Conservation (phyloP, 352 stramenopile genomes). For the Globisporangium barbulae region DNA sequence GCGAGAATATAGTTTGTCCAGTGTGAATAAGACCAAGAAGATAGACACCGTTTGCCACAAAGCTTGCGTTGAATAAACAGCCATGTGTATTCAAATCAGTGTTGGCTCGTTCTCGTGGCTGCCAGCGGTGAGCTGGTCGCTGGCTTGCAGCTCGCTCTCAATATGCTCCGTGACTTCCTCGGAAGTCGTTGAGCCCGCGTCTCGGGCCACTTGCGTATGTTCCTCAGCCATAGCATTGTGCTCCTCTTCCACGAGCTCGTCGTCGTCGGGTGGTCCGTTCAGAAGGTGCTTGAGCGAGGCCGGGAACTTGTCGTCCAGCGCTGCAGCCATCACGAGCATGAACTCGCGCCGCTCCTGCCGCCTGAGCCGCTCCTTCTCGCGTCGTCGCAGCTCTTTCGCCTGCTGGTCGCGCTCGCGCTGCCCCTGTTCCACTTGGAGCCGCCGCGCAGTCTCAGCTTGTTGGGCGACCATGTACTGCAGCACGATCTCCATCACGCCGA, state of each 20-base stretch:
- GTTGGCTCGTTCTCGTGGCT: conserved; percentile 4
- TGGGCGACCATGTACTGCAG: conserved; percentile 54
- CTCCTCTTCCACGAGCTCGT: conserved; percentile 6
- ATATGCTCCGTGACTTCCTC: not conserved
- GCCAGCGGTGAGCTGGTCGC: not conserved
- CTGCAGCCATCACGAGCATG: conserved; percentile 46
- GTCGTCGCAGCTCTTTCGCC: conserved; percentile 28
- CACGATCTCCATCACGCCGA: conserved; percentile 48
- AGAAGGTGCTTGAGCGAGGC: conserved; percentile 37
- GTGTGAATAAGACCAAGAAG: conserved; percentile 5
- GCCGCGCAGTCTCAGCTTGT: conserved; percentile 37
- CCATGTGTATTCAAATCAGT: conserved; percentile 4
- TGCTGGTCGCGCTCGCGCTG: conserved; percentile 25
- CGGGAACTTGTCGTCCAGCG: conserved; percentile 46
- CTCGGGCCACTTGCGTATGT: not conserved
- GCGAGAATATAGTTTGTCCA: not conserved
- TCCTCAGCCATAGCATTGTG: not conserved
- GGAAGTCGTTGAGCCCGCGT: not conserved
- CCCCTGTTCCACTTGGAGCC: conserved; percentile 30
- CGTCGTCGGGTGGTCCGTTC: not conserved
- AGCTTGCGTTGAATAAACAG: not conserved
- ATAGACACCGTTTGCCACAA: not conserved
- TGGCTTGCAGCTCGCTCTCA: not conserved
- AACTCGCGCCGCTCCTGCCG: conserved; percentile 44
- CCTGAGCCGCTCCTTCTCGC: conserved; percentile 30